These are phyloP conservation scores for Andrographis paniculata DNA, from an alignment of 305 asterid species.

Conservation along the genomic window DNA sequence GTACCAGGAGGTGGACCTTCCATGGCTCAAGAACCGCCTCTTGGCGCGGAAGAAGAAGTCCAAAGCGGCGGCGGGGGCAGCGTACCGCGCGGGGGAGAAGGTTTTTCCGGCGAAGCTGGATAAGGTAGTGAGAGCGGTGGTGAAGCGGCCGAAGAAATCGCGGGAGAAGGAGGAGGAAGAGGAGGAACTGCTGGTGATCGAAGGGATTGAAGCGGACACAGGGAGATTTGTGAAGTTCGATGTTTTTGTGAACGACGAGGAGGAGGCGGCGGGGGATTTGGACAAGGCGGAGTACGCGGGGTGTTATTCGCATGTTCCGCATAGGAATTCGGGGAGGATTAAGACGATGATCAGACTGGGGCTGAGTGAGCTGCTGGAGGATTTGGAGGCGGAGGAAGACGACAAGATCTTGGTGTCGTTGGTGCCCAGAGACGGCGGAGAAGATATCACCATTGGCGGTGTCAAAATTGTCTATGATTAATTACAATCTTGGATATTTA, in stretches of 20 bases:
- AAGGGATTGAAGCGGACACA: conserved; percentile 26
- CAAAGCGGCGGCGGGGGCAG: conserved; percentile 23
- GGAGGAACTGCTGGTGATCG: conserved; percentile 32
- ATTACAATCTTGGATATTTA: no score
- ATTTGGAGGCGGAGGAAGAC: conserved; percentile 35
- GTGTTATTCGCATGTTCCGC: conserved; percentile 25
- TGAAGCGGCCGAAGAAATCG: conserved; percentile 29
- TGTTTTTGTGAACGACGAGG: conserved; percentile 36
- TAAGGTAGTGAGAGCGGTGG: conserved; percentile 22
- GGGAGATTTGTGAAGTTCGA: conserved; percentile 25
- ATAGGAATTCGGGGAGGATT: conserved; percentile 16
- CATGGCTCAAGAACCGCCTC: conserved; percentile 23
- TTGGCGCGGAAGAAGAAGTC: conserved; percentile 17
- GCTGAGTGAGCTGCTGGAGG: conserved; percentile 29
- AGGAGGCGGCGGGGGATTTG: conserved; percentile 22
- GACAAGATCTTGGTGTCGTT: conserved; percentile 37
- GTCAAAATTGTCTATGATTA: conserved; percentile 23
- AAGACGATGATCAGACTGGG: conserved; percentile 24
- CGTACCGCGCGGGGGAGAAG: not conserved
- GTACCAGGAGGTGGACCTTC: conserved; percentile 15
- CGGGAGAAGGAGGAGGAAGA: conserved; percentile 29
- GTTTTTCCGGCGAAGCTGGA: conserved; percentile 24
- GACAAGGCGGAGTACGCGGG: conserved; percentile 40
- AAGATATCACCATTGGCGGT: conserved; percentile 27
- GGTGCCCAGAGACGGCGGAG: conserved; percentile 35